phyloP scores from a whole-genome alignment of 2,329 filamentous ascomycete species.

The Pseudocercospora cruenta region DNA sequence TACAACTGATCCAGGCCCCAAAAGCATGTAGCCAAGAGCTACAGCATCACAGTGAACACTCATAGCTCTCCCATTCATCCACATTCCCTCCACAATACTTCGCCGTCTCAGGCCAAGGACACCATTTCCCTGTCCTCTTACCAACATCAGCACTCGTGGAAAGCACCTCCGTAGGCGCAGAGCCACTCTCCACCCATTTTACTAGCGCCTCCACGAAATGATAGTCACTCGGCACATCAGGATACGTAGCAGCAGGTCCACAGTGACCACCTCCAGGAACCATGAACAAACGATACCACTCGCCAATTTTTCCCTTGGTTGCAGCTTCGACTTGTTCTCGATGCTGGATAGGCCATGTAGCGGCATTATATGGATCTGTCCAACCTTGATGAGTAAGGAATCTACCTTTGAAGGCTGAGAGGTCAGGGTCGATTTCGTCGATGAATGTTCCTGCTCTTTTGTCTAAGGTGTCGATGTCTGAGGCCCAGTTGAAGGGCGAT shows the following conservation, averaged over 20 bases:
- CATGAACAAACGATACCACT: conserved; percentile 46
- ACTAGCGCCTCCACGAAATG: conserved; percentile 40
- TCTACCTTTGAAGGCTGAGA: conserved; percentile 42
- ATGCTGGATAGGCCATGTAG: conserved; percentile 44
- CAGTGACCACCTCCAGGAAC: conserved; percentile 47
- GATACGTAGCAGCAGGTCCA: conserved; percentile 40
- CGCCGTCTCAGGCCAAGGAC: conserved; percentile 40
- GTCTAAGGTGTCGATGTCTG: conserved; percentile 42
- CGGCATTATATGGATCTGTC: conserved; percentile 44
- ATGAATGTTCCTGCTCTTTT: conserved; percentile 41
- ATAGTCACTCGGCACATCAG: conserved; percentile 40
- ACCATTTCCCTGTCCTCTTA: conserved; percentile 40
- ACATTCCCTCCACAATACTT: conserved; percentile 30
- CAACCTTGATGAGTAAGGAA: conserved; percentile 47
- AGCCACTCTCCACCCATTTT: conserved; percentile 41
- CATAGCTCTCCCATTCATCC: conserved; percentile 33
- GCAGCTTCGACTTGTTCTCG: conserved; percentile 35
- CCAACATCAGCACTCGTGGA: conserved; percentile 35
- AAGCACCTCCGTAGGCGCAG: conserved; percentile 36
- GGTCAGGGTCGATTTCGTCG: conserved; percentile 42
- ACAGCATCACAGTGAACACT: neutral
- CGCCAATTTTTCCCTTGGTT: conserved; percentile 33
- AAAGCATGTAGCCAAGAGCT: too few species aligned
- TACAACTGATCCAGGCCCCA: too few species aligned
- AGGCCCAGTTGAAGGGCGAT: conserved; percentile 43